Evolutionary conservation across 441 rosid genomes (phyloP).

Genomic region (Pelargonium fulgidum): DNA sequence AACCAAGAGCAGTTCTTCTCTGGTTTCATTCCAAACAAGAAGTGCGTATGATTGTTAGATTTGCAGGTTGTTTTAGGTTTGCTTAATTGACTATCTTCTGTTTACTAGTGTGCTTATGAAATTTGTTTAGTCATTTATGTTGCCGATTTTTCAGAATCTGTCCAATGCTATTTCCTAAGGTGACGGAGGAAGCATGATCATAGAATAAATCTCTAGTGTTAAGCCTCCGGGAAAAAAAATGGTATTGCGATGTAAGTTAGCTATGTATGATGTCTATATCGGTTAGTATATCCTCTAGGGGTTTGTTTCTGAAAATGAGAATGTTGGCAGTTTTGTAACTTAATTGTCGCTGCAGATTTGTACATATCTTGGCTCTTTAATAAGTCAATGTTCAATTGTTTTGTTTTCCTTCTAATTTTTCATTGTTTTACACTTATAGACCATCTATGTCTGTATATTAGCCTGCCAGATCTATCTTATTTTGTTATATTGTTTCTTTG

Average conservation of each 20-base stretch:
- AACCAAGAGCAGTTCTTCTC: constrained; percentile 21
- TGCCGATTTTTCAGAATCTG: constrained; percentile 28
- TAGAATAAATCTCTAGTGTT: constrained; percentile 18
- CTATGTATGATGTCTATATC: constrained; percentile 10
- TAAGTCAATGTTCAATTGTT: neutral
- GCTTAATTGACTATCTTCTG: constrained; percentile 14
- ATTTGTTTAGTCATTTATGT: constrained; percentile 20
- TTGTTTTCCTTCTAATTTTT: neutral
- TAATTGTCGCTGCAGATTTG: neutral
- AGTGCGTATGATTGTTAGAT: constrained; percentile 20
- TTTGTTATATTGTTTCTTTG: too few relatives aligned
- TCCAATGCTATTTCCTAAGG: constrained; percentile 16
- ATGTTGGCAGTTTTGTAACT: neutral
- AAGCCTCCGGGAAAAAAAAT: constrained; percentile 2
- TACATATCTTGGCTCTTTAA: constrained; percentile 4
- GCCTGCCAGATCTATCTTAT: too few relatives aligned
- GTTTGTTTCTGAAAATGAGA: neutral
- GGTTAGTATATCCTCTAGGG: neutral
- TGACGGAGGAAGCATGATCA: constrained; percentile 22
- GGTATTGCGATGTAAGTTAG: constrained; percentile 15
- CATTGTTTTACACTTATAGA: too few relatives aligned
- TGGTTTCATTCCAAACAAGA: constrained; percentile 9
- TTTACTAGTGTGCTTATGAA: constrained; percentile 20
- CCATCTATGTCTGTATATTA: too few relatives aligned
- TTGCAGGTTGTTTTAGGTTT: constrained; percentile 6